Evolutionary conservation across 108 stramenopile species (phyloP).

Genomic region (Schizochytrium sp.): DNA sequence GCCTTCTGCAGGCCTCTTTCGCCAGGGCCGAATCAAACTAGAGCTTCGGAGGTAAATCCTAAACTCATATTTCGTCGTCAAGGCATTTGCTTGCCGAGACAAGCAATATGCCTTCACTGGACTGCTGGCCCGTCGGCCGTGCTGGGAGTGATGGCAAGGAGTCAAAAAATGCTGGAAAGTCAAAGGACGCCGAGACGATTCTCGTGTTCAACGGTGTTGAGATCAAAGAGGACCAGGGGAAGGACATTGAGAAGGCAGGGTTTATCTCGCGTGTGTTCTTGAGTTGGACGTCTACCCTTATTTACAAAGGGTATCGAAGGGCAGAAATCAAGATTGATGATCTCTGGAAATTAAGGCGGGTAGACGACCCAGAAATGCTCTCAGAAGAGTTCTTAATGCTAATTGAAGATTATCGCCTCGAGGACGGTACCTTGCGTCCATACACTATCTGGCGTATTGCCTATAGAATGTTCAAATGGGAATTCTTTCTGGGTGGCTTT

Average conservation of each 20-base stretch:
- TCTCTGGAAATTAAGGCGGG: neutral
- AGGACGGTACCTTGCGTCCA: neutral
- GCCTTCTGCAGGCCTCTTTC: no score
- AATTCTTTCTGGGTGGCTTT: neutral
- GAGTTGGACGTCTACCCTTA: neutral
- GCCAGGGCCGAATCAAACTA: no score
- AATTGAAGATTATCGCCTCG: constrained; percentile 12
- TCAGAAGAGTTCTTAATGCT: neutral
- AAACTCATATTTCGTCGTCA: no score
- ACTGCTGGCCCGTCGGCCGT: neutral
- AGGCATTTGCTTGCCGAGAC: no score
- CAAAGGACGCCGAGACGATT: neutral
- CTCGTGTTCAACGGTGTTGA: constrained; percentile 13
- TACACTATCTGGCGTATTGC: constrained; percentile 15
- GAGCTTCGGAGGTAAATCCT: no score
- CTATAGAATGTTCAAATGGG: neutral
- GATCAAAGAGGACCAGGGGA: constrained; percentile 18
- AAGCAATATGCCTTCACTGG: no score
- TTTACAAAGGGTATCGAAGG: constrained; percentile 22
- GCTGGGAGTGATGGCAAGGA: neutral
- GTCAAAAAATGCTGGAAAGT: neutral
- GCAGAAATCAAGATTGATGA: constrained; percentile 3
- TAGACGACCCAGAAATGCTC: constrained; percentile 55
- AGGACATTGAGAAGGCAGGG: neutral
- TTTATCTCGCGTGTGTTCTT: neutral